Evolutionary conservation across 495 filamentous ascomycete species (phyloP).

Genomic region (Apodospora peruviana): DNA sequence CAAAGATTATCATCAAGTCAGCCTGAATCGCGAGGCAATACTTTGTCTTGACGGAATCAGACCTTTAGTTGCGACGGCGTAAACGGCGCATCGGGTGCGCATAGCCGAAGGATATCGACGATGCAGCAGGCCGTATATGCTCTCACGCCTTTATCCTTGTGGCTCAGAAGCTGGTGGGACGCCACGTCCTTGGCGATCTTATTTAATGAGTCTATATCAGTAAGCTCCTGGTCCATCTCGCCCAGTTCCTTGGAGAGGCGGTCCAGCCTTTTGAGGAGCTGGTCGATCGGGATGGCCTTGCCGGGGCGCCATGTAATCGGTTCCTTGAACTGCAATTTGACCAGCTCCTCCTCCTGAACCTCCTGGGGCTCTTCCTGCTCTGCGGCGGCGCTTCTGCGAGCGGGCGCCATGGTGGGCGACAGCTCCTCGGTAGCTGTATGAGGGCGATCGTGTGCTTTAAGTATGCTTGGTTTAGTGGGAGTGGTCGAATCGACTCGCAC

Average conservation of each 20-base stretch:
- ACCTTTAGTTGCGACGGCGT: slow-evolving; percentile 88
- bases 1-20: slow-evolving; percentile 5
- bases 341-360: slow-evolving; percentile 19
- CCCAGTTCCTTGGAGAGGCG: slow-evolving; percentile 76
- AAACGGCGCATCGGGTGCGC: slow-evolving; percentile 94
- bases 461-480: not conserved
- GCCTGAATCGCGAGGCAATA: slow-evolving; percentile 1
- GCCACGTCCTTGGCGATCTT: slow-evolving; percentile 87
- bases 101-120: slow-evolving; percentile 89
- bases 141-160: slow-evolving; percentile 89
- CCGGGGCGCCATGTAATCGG: slow-evolving; percentile 88
- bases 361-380: slow-evolving; percentile 26
- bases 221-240: slow-evolving; percentile 81
- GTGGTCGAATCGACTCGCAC: too few species aligned
- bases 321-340: slow-evolving; percentile 69
- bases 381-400: slow-evolving; percentile 22
- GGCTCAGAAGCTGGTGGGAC: slow-evolving; percentile 70
- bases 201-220: slow-evolving; percentile 70
- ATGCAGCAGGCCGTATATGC: slow-evolving; percentile 85
- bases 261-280: slow-evolving; percentile 75
- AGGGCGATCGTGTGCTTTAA: not conserved
- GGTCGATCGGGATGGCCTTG: slow-evolving; percentile 76
- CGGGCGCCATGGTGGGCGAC: slow-evolving; percentile 29
- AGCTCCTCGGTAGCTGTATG: not conserved
- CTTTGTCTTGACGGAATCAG: slow-evolving; percentile 3